These are phyloP conservation scores for Durio zibethinus DNA, from an alignment of 345 rosid species.

Conservation along the genomic window DNA sequence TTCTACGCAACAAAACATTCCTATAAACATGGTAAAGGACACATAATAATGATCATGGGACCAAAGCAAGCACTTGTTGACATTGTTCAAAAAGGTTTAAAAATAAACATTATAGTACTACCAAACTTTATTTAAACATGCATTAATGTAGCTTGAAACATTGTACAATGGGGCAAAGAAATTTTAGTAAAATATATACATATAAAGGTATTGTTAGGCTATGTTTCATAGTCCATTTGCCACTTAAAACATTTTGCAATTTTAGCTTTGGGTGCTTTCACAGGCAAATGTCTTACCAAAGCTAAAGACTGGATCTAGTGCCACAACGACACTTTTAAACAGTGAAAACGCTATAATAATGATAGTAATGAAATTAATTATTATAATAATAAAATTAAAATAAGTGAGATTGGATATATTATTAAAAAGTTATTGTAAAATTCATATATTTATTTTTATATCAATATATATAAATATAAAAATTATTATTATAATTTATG, in stretches of 20 bases:
- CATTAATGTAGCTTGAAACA: background rate
- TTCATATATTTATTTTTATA: too few relatives aligned
- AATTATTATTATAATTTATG: too few relatives aligned
- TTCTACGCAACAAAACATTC: background rate
- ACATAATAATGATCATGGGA: constrained; percentile 3
- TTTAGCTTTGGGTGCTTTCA: background rate
- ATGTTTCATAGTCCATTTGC: background rate
- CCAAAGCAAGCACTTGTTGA: background rate
- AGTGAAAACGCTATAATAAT: background rate
- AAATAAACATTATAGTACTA: background rate
- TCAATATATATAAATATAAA: too few relatives aligned
- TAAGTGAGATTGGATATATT: too few relatives aligned
- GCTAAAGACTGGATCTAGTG: background rate
- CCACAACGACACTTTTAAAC: background rate
- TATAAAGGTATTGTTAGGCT: background rate
- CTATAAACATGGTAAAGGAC: constrained; percentile 5
- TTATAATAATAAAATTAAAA: too few relatives aligned
- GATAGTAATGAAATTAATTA: too few relatives aligned
- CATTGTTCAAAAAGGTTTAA: background rate
- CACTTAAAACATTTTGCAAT: background rate
- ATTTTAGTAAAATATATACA: background rate
- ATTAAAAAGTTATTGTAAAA: too few relatives aligned
- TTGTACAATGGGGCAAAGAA: background rate
- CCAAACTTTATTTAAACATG: background rate
- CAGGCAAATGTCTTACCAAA: background rate